These are phyloP conservation scores for Solanum hybrid DNA, from an alignment of 305 asterid genomes.

Conservation along the genomic window DNA sequence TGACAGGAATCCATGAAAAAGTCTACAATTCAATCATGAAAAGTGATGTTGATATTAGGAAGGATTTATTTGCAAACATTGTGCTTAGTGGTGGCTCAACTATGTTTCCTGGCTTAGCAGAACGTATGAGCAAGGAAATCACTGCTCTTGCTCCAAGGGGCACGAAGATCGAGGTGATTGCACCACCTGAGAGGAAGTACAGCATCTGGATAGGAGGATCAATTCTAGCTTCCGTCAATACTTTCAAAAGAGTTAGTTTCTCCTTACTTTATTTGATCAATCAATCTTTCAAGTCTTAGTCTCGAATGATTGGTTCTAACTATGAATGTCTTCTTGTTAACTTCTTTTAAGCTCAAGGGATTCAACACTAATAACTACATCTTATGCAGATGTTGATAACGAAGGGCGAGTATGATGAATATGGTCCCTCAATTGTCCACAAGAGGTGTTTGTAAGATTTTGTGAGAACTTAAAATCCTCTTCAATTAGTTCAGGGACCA, in stretches of 20 bases:
- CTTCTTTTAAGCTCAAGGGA: neutral
- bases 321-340: neutral
- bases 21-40: too few species aligned
- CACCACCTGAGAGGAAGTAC: constrained; percentile 23
- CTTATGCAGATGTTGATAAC: constrained; percentile 19
- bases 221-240: constrained; percentile 15
- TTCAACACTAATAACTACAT: neutral
- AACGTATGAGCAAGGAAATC: constrained; percentile 26
- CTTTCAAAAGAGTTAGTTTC: neutral
- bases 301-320: neutral
- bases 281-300: neutral
- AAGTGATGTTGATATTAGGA: too few species aligned
- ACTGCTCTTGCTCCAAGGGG: constrained; percentile 20
- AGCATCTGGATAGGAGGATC: constrained; percentile 29
- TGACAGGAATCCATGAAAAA: too few species aligned
- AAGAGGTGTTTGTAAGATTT: constrained; percentile 19
- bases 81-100: constrained; percentile 30
- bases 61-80: neutral
- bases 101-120: constrained; percentile 24
- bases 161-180: constrained; percentile 21
- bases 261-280: neutral
- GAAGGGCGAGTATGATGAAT: constrained; percentile 21
- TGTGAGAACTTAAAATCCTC: neutral
- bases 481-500: neutral
- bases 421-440: constrained; percentile 22